Conservation (phyloP, 257 asterid genomes). For the Handroanthus guayacan region DNA sequence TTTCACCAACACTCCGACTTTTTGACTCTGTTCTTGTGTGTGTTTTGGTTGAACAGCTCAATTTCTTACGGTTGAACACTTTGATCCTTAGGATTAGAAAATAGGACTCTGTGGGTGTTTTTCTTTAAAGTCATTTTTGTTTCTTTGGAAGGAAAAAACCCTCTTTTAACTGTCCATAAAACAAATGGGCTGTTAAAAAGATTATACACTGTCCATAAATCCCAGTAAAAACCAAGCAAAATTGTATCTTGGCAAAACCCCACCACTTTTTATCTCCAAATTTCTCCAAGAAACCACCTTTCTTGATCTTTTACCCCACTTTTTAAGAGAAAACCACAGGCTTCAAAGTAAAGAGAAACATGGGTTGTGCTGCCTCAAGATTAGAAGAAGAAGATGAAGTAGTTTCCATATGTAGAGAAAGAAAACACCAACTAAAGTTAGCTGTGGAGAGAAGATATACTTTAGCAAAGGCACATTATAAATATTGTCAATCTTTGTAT, state of each 20-base stretch:
- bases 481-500: slow-evolving; percentile 72
- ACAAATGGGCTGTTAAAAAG: slow-evolving; percentile 32
- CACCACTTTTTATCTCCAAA: slow-evolving; percentile 42
- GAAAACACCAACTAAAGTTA: slow-evolving; percentile 71
- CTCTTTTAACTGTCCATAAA: slow-evolving; percentile 38
- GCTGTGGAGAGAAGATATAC: slow-evolving; percentile 86
- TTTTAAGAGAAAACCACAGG: slow-evolving; percentile 30
- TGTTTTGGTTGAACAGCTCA: slow-evolving; percentile 18
- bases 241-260: slow-evolving; percentile 45
- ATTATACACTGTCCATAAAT: slow-evolving; percentile 11
- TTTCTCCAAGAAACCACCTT: slow-evolving; percentile 54
- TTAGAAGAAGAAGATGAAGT: slow-evolving; percentile 79
- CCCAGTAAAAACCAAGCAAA: slow-evolving; percentile 32
- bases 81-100: slow-evolving; percentile 20
- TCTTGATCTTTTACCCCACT: neutral
- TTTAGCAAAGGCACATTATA: slow-evolving; percentile 84
- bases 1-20: neutral
- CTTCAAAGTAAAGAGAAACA: slow-evolving; percentile 31
- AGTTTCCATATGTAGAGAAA: slow-evolving; percentile 84
- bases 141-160: slow-evolving; percentile 24
- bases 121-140: slow-evolving; percentile 44
- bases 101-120: slow-evolving; percentile 35
- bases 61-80: slow-evolving; percentile 33
- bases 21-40: slow-evolving; percentile 34
- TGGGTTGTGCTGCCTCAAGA: slow-evolving; percentile 94